phyloP scores from a whole-genome alignment of 768 basidiomycete species.

The Mycena floridula region DNA sequence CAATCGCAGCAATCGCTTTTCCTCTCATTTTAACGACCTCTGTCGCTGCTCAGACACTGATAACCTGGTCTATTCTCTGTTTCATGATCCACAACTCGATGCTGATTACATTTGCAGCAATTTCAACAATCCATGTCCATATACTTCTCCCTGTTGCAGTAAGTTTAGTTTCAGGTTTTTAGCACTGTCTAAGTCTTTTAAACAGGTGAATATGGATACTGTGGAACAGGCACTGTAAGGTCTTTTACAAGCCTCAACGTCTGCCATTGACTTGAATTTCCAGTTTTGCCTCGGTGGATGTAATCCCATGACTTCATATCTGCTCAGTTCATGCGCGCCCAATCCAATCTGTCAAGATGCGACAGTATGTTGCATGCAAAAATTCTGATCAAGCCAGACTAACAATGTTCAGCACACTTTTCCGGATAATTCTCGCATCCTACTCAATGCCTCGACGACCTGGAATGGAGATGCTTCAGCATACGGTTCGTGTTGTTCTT shows the following conservation, averaged over 20 bases:
- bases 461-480: constrained; percentile 71
- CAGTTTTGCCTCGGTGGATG: constrained; percentile 87
- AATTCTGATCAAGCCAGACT: too few species aligned
- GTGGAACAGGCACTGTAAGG: constrained; percentile 39
- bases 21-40: too few species aligned
- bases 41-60: too few species aligned
- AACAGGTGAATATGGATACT: constrained; percentile 49
- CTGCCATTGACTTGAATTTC: background rate
- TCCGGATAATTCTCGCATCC: constrained; percentile 57
- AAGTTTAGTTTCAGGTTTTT: constrained; percentile 14
- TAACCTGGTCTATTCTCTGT: too few species aligned
- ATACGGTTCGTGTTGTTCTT: constrained; percentile 40
- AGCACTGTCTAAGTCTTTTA: background rate
- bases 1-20: too few species aligned
- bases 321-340: constrained; percentile 61
- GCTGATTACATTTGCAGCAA: constrained; percentile 25
- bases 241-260: background rate
- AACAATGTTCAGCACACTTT: constrained; percentile 45
- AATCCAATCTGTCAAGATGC: constrained; percentile 65
- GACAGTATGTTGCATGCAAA: too few species aligned
- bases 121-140: constrained; percentile 35
- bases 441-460: constrained; percentile 55
- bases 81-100: too few species aligned
- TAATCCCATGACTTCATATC: constrained; percentile 65
- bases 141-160: constrained; percentile 48